Base-by-base conservation (phyloP, 129 eudicot species). In the Logfia minima region DNA sequence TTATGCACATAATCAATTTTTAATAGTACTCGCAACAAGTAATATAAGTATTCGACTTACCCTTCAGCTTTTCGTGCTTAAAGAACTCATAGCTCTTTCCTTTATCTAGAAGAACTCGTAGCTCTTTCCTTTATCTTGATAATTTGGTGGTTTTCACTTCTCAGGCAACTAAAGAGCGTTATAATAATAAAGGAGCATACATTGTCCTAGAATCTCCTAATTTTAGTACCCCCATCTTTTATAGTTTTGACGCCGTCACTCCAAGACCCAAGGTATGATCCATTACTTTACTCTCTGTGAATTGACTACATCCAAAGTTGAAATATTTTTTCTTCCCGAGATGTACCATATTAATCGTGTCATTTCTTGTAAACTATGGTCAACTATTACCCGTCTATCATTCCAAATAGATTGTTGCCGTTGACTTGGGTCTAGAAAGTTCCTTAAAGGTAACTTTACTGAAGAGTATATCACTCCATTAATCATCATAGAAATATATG, bases 261-360 rank as follows among this genome's bases (percentile, higher is more conserved):
- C 97, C 98, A 29, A 89, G 98, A 75, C 98, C 98, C 37, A 89
- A 91, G 98, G 98, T 93, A 77, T 66, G 29, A 2, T 1, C n/a
- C 64, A 80, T 34, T 11, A 8, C 51, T 43, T 43, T 70, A 43
- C 37, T 6, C 5, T 9, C 64, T 6, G 14, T 56, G 6, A 64
- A 13, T 1, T 53, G 53, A 73, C 62, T 65, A 18, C 14, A 3
- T 29, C 31, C 26, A 19, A 24, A 59, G n/a, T 21, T 17, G 5
- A 26, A 43, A 35, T 17, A 8, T 3, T 58, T 56, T 58, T 34
- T 52, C 65, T 56, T 34, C 21, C 55, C 9, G 53, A 17, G 31
- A 10, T 43, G 35, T 69, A 29, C 74, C 48, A 70, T 41, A 37
- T 5, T 11, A 43, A 14, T 22, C 5, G 17, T 70, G 17, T 23